Conservation (phyloP, 108 stramenopile genomes). For the Aurantiochytrium sp. region DNA sequence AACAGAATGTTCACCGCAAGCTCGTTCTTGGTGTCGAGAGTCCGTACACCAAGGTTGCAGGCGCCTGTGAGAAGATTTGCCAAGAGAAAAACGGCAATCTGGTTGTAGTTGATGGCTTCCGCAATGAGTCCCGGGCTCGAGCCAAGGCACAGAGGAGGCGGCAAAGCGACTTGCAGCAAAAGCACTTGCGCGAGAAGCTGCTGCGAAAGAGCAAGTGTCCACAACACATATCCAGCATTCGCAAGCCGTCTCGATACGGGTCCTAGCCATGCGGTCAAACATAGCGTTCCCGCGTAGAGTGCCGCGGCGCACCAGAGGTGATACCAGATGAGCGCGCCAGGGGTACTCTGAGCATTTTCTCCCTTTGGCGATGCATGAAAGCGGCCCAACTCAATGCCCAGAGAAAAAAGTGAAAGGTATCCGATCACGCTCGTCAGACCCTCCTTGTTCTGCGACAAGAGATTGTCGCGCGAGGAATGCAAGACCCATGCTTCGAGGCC, state of each 20-base stretch:
- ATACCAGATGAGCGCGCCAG: neutral
- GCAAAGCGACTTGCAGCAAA: neutral
- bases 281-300: neutral
- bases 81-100: slow-evolving; percentile 67
- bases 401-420: slow-evolving; percentile 57
- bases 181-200: neutral
- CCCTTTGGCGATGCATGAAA: neutral
- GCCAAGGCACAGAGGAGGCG: neutral
- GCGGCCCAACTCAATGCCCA: neutral
- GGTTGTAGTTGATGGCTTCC: slow-evolving; percentile 62
- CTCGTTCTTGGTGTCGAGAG: slow-evolving; percentile 33
- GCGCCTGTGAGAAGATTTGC: slow-evolving; percentile 78
- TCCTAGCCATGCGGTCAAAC: neutral
- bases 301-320: neutral
- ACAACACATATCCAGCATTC: neutral
- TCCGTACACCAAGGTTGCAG: slow-evolving; percentile 70
- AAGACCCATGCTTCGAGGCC: slow-evolving; percentile 65
- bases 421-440: slow-evolving; percentile 71
- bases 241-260: neutral
- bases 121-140: neutral
- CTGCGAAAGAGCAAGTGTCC: neutral
- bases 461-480: slow-evolving; percentile 47
- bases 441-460: slow-evolving; percentile 71
- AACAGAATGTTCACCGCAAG: neutral
- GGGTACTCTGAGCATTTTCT: neutral